Evolutionary conservation across 2,329 filamentous ascomycete species (phyloP).

Genomic region (Aureobasidium sp.): DNA sequence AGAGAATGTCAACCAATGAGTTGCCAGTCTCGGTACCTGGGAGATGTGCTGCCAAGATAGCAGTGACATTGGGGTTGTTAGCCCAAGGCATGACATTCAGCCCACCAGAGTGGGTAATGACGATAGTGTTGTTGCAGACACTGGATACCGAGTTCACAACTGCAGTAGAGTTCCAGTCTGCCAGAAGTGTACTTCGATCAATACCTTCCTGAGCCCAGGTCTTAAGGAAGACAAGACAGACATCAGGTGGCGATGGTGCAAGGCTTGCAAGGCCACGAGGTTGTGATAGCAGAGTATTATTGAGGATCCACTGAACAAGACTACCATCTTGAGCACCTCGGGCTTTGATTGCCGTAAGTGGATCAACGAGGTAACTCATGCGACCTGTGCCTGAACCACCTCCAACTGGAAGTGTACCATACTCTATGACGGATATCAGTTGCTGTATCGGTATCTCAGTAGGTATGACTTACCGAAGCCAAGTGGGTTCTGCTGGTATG

Average conservation of each 20-base stretch:
- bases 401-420: constrained; percentile 36
- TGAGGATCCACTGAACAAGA: constrained; percentile 40
- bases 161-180: constrained; percentile 36
- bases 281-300: constrained; percentile 29
- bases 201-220: constrained; percentile 39
- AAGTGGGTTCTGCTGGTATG: not conserved
- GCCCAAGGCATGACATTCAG: constrained; percentile 35
- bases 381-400: constrained; percentile 36
- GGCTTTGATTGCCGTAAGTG: constrained; percentile 35
- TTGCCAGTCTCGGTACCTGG: constrained; percentile 36
- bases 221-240: constrained; percentile 54
- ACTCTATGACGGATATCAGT: constrained; percentile 20
- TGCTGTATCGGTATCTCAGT: no score
- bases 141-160: constrained; percentile 39
- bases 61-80: constrained; percentile 35
- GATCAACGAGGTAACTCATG: constrained; percentile 31
- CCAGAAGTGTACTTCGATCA: constrained; percentile 33
- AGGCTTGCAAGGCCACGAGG: constrained; percentile 22
- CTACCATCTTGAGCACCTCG: constrained; percentile 23
- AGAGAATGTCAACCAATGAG: constrained; percentile 33
- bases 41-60: constrained; percentile 35
- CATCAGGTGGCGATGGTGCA: constrained; percentile 28
- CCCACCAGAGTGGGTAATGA: constrained; percentile 39
- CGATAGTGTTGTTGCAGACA: constrained; percentile 44
- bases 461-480: constrained; percentile 17